phyloP scores from a whole-genome alignment of 2,329 filamentous ascomycete species.

The Hirsutella thompsonii region DNA sequence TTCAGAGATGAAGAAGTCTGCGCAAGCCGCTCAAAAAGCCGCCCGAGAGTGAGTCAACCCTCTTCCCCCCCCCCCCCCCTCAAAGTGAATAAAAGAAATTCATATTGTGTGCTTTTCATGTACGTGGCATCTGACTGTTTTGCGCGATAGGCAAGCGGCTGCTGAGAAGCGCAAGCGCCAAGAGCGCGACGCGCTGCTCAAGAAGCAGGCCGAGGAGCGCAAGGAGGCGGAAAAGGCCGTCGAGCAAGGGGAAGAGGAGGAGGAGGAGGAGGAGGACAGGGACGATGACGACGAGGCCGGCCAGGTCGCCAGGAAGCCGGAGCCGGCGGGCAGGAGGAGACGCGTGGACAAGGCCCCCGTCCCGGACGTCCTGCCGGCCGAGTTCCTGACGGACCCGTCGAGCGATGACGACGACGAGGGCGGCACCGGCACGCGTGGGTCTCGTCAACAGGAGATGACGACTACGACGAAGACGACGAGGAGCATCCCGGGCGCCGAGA shows the following conservation, averaged over 20 bases:
- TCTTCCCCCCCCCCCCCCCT: no score
- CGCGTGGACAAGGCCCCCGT: slow-evolving; percentile 22
- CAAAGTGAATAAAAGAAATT: no score
- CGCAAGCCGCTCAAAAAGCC: slow-evolving; percentile 33
- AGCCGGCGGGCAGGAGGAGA: slow-evolving; percentile 5
- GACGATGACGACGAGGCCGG: slow-evolving; percentile 6
- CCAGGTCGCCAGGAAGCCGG: background rate
- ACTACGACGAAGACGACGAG: slow-evolving; percentile 31
- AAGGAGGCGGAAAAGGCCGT: slow-evolving; percentile 22
- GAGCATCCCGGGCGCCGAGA: slow-evolving; percentile 28
- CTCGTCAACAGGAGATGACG: slow-evolving; percentile 9
- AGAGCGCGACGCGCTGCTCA: slow-evolving; percentile 39
- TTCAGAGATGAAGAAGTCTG: slow-evolving; percentile 29
- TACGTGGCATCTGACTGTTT: no score
- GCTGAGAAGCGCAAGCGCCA: slow-evolving; percentile 41
- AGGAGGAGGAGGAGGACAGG: slow-evolving; percentile 8
- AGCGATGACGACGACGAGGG: slow-evolving; percentile 24
- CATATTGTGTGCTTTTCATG: no score
- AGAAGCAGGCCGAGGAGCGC: slow-evolving; percentile 39
- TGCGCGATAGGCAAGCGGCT: slow-evolving; percentile 33
- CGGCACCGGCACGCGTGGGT: slow-evolving; percentile 13
- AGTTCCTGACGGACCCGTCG: slow-evolving; percentile 40
- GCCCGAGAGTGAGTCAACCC: slow-evolving; percentile 32
- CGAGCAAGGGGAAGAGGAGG: slow-evolving; percentile 10
- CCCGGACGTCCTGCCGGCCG: slow-evolving; percentile 36